Base-by-base conservation (phyloP, 305 asterid species). In the Fraxinus baroniana region DNA sequence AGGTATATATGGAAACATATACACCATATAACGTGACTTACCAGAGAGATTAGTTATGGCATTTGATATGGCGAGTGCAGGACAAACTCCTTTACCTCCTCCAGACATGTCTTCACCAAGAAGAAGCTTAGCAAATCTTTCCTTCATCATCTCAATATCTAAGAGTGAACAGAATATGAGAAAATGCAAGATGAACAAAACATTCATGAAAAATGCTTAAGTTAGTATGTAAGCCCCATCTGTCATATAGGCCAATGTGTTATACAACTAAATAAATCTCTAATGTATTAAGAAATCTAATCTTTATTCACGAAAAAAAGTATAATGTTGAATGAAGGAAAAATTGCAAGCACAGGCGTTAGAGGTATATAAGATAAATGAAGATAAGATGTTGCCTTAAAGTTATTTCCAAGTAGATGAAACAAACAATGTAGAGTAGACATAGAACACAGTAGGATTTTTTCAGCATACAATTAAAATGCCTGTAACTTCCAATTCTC, bases 41-140 rank as follows among this genome's bases (percentile, higher is more conserved):
- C 99, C 99, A 73, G 99, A 94, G 1, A 96, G 94, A 89, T 96
- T 96, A 35, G 99, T 96, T 75, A 96, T 93, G 70, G 98, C 97
- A 83, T 96, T 96, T 70, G 99, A 96, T 87, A 96, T 96, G 44
- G 98, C 98, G 17, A 96, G 86, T 0, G 98, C 99, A 5, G 98
- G 90, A 83, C 94, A 92, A 78, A 96, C 99, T 78, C 99, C 99
- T 91, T 94, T 94, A 52, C 99, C 98, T 72, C 99, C 98, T 79
- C 98, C 99, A 62, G 99, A 96, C 99, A 94, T 95, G 88, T 95
- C 99, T 83, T 95, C 99, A 17, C 99, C 98, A 7, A 95, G 94
- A 77, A 96, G 95, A 49, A 96, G 90, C 90, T 96, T 94, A 2
- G 97, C 97, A 86, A 96, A 96, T 86, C 98, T 91, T 82, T 94